Percentiles rank a stretch among this genome's conserved stretches.
Evolutionary conservation across 345 rosid species (phyloP).

Genomic region (Ceriops zippeliana): DNA sequence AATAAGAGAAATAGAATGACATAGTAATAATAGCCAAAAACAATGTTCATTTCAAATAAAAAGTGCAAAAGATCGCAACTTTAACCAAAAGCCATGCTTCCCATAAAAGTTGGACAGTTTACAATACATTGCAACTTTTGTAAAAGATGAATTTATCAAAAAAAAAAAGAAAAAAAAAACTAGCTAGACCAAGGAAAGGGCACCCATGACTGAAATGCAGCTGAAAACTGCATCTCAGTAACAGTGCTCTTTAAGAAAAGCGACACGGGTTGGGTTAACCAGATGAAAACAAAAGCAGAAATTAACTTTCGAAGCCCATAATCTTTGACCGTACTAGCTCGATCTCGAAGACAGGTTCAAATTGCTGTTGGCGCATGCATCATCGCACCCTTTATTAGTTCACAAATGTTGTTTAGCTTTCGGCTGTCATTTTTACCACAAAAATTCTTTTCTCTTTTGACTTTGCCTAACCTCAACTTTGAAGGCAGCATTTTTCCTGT

Average conservation of each 20-base stretch:
- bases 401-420: background rate
- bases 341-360: background rate
- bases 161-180: no score
- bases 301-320: constrained; percentile 31
- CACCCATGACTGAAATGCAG: no score
- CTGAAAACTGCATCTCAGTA: no score
- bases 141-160: no score
- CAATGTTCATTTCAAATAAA: constrained; percentile 5
- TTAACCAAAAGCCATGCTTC: constrained; percentile 16
- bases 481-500: background rate
- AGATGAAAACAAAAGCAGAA: background rate
- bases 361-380: no score
- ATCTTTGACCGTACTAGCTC: constrained; percentile 26
- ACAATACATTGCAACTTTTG: no score
- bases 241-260: no score
- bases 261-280: background rate
- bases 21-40: constrained; percentile 10
- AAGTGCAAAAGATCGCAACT: background rate
- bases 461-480: background rate
- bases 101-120: background rate
- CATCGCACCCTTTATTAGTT: background rate
- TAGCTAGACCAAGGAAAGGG: no score
- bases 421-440: background rate
- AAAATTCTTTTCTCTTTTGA: background rate
- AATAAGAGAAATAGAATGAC: background rate